Evolutionary conservation across 2,329 filamentous ascomycete species (phyloP).

Genomic region (Allantophomopsis cytisporea): DNA sequence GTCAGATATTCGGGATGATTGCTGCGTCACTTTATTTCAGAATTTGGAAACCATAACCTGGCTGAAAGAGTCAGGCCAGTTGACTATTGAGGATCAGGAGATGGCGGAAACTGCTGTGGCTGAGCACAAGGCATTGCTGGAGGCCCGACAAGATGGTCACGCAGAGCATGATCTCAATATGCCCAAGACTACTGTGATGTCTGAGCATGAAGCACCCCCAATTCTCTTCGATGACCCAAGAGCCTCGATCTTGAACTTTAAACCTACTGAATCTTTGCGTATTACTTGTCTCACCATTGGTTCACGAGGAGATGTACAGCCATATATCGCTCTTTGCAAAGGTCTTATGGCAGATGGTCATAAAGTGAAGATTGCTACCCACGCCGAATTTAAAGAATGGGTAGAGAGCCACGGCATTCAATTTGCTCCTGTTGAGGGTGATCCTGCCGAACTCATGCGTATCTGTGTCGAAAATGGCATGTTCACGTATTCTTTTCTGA

Average conservation of each 20-base stretch:
- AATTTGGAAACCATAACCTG: conserved; percentile 61
- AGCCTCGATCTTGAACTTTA: conserved; percentile 83
- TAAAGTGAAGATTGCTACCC: conserved; percentile 75
- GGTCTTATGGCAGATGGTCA: conserved; percentile 81
- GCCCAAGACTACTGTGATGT: conserved; percentile 28
- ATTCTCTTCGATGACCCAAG: conserved; percentile 83
- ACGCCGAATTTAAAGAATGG: conserved; percentile 81
- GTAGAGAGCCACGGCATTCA: conserved; percentile 88
- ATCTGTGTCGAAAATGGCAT: conserved; percentile 96
- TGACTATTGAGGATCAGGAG: conserved; percentile 55
- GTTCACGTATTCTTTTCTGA: conserved; percentile 85
- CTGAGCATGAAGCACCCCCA: conserved; percentile 45
- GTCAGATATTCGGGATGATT: conserved; percentile 73
- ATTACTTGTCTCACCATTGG: conserved; percentile 95
- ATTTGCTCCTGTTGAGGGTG: conserved; percentile 77
- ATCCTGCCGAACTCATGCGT: conserved; percentile 88
- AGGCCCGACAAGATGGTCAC: conserved; percentile 47
- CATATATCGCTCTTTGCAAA: conserved; percentile 93
- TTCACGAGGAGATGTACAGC: conserved; percentile 89
- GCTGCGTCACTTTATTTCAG: conserved; percentile 66
- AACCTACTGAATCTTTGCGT: conserved; percentile 63
- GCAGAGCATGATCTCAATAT: conserved; percentile 35
- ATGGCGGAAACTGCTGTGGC: conserved; percentile 63
- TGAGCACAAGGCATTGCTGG: conserved; percentile 69
- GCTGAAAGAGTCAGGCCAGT: conserved; percentile 53